phyloP scores from a whole-genome alignment of 352 stramenopile species.

The Phytophthora ohioensis region DNA sequence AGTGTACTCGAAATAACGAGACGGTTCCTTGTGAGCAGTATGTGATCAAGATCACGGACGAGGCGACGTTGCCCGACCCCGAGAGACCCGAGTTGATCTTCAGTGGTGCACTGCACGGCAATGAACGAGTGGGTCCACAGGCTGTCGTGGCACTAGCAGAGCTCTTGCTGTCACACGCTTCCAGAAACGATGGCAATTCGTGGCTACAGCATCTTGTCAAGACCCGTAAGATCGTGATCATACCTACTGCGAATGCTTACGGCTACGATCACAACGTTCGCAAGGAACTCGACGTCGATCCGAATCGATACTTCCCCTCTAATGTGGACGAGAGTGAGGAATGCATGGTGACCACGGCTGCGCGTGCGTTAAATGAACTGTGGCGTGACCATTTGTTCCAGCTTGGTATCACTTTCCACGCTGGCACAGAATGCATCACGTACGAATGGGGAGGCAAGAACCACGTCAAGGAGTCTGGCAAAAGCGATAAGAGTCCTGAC shows the following conservation, averaged over 20 bases:
- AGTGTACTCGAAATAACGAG: conserved; percentile 42
- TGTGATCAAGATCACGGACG: conserved; percentile 88
- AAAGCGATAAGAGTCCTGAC: conserved; percentile 63
- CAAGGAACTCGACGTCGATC: conserved; percentile 89
- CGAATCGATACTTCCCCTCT: no score
- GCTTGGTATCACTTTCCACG: conserved; percentile 97
- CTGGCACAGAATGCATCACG: conserved; percentile 93
- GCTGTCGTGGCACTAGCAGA: conserved; percentile 79
- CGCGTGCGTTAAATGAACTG: conserved; percentile 95
- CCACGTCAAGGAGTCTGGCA: conserved; percentile 60
- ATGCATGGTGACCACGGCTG: conserved; percentile 96
- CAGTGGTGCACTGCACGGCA: conserved; percentile 94
- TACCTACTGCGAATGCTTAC: conserved; percentile 94
- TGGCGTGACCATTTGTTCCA: conserved; percentile 97
- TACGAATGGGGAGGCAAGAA: conserved; percentile 97
- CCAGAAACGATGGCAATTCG: conserved; percentile 47
- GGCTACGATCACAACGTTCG: conserved; percentile 89
- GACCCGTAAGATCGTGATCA: conserved; percentile 76
- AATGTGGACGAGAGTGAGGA: no score
- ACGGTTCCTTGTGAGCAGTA: conserved; percentile 74
- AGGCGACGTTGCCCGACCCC: conserved; percentile 63
- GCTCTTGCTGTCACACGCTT: conserved; percentile 69
- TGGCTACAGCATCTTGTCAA: conserved; percentile 84
- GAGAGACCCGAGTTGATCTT: conserved; percentile 94
- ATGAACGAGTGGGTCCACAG: conserved; percentile 94